Conservation (phyloP, 192 early-diverging fungal genomes). For the Thoreauomyces humboldtii region DNA sequence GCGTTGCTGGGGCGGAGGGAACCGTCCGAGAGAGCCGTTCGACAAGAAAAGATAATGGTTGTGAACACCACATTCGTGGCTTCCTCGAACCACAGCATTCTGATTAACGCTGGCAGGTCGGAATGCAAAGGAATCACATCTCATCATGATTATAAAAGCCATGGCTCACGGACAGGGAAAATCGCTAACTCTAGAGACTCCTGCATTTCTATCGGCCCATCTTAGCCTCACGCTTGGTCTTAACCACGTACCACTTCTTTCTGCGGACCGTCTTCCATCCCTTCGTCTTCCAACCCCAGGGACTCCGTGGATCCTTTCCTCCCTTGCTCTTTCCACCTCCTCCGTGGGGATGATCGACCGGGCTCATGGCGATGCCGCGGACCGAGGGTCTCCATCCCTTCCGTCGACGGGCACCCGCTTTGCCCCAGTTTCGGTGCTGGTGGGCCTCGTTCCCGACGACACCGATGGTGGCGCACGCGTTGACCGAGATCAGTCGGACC, state of each 20-base stretch:
- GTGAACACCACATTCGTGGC: too few relatives aligned
- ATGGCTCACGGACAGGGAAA: too few relatives aligned
- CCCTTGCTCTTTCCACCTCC: constrained; percentile 97
- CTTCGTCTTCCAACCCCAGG: constrained; percentile 92
- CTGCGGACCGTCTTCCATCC: constrained; percentile 41
- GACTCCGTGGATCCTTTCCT: constrained; percentile 76
- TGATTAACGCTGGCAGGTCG: too few relatives aligned
- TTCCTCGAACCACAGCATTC: too few relatives aligned
- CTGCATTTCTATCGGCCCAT: constrained; percentile 15
- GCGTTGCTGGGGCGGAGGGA: too few relatives aligned
- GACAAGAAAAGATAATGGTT: too few relatives aligned
- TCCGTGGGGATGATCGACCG: constrained; percentile 94
- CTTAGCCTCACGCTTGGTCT: constrained; percentile 44
- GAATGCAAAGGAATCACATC: too few relatives aligned
- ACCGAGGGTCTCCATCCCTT: constrained; percentile 88
- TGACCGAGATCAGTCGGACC: constrained; percentile 77
- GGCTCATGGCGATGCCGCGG: constrained; percentile 95
- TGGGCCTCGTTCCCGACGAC: constrained; percentile 86
- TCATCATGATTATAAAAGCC: too few relatives aligned
- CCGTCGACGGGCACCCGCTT: constrained; percentile 81
- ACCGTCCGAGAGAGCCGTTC: too few relatives aligned
- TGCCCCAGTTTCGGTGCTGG: constrained; percentile 81
- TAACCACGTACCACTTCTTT: constrained; percentile 44
- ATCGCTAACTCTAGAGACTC: too few relatives aligned
- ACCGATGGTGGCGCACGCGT: constrained; percentile 88